Conservation (phyloP, 2,329 filamentous ascomycete genomes). For the Hypoxylon sp. region DNA sequence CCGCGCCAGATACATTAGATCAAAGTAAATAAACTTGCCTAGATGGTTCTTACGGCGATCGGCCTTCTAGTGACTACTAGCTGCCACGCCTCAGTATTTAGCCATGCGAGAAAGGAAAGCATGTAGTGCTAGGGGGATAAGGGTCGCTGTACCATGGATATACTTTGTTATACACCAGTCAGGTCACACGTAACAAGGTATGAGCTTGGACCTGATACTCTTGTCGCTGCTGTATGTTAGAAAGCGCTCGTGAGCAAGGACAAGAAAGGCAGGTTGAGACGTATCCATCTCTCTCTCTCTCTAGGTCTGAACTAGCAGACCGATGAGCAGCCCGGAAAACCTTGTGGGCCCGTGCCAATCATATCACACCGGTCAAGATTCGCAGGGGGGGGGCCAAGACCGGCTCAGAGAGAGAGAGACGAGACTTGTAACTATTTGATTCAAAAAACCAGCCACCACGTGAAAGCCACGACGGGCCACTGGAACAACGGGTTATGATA, state of each 20-base stretch:
- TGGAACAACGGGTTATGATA: conserved; percentile 4
- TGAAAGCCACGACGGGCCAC: conserved; percentile 27
- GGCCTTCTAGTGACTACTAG: conserved; percentile 25
- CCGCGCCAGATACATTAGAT: too few relatives aligned
- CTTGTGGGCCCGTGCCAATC: conserved; percentile 26
- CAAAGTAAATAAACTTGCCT: too few relatives aligned
- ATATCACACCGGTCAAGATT: conserved; percentile 37
- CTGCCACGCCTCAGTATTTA: conserved; percentile 2
- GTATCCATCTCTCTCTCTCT: too few relatives aligned
- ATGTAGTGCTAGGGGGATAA: conserved; percentile 27
- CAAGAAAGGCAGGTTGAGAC: conserved; percentile 29
- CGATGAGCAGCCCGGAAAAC: conserved; percentile 32
- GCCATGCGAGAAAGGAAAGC: conserved; percentile 32
- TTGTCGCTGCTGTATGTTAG: conserved; percentile 22
- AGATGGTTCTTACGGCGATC: conserved; percentile 35
- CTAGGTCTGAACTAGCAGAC: conserved; percentile 33
- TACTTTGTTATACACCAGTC: conserved; percentile 14
- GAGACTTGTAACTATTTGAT: conserved; percentile 28
- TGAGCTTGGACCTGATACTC: conserved; percentile 18
- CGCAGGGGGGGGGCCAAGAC: conserved; percentile 20
- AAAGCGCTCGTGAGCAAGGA: conserved; percentile 21
- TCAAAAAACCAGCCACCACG: conserved; percentile 37
- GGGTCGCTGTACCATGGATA: conserved; percentile 8
- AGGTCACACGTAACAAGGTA: conserved; percentile 32
- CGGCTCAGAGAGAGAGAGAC: conserved; percentile 26